These are phyloP conservation scores for Rhodotorula paludigena DNA, from an alignment of 768 basidiomycete genomes.

Conservation along the genomic window DNA sequence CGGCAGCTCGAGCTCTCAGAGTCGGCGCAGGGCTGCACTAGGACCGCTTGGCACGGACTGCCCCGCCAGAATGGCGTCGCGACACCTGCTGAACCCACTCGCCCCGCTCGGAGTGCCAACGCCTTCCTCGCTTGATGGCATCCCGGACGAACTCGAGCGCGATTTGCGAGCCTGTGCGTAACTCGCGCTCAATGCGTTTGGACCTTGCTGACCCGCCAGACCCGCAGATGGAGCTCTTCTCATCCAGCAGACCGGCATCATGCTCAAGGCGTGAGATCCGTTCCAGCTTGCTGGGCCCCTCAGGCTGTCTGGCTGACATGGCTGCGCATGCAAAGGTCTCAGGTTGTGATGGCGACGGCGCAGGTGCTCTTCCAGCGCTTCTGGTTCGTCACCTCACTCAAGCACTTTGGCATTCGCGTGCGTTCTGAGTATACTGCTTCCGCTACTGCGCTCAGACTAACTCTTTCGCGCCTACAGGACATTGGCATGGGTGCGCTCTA, in stretches of 20 bases:
- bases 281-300: background rate
- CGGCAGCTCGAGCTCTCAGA: no score
- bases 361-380: conserved; percentile 95
- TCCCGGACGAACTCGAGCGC: conserved; percentile 74
- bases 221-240: conserved; percentile 71
- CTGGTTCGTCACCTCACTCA: conserved; percentile 92
- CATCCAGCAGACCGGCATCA: conserved; percentile 87
- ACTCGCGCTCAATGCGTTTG: rapidly evolving
- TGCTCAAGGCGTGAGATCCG: conserved; percentile 72
- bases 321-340: conserved; percentile 55
- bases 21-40: no score
- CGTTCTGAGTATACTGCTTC: no score
- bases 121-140: conserved; percentile 74
- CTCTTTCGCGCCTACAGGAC: conserved; percentile 55
- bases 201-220: rapidly evolving
- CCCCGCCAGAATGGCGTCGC: conserved; percentile 12
- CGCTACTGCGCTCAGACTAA: no score
- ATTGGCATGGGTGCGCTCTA: conserved; percentile 80
- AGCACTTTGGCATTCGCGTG: conserved; percentile 87
- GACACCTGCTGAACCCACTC: conserved; percentile 63
- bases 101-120: conserved; percentile 74
- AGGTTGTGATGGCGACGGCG: conserved; percentile 93
- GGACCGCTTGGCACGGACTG: no score
- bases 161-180: conserved; percentile 66
- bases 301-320: background rate